Evolutionary conservation across 768 basidiomycete species (phyloP), one percentile per base, ranked within the genome.

Genomic region (Glaciozyma martinii): DNA sequence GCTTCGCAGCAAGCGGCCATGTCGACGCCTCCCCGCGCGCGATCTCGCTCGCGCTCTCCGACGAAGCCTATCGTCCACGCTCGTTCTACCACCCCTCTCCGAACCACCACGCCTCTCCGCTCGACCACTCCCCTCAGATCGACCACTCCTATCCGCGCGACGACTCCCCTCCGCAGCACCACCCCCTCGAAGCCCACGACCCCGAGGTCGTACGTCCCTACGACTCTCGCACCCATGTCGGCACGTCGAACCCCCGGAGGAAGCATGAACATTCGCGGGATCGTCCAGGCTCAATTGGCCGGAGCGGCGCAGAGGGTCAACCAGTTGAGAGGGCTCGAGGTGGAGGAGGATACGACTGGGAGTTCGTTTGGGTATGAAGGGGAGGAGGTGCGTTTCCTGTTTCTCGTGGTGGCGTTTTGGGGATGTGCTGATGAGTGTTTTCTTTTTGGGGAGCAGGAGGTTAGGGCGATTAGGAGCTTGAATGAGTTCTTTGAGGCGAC

Each of bases 401-500:
- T 0, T 8, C 5, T 40, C 46, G 3, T 33, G 8, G n/a, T 12
- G 29, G 52, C n/a, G n/a, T 42, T 23, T 13, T 8, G 23, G 46
- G 23, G 53, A 10, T 15, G n/a, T 25, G 19, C 23, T 44, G 25
- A 30, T 5, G n/a, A n/a, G n/a, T n/a, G n/a, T n/a, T n/a, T n/a
- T 27, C 15, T 40, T 33, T 33, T 33, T 10, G 37, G 5, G 3
- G 42, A 19, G 16, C 19, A 66, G 55, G 40, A 53, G 42, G 29
- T 32, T 13, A 40, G n/a, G 40, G 37, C 23, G 1, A 61, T 61
- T 23, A 47, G 56, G 0, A 65, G 71, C 23, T 65, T 74, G 52
- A 68, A 72, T 30, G 63, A 66, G 21, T 72, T 74, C 68, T 62
- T 74, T 42, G 46, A 30, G 21, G 40, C 37, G 25, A 70, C 71